These are phyloP conservation scores for Termitomyces sp. DNA, from an alignment of 768 basidiomycete genomes.

Conservation along the genomic window DNA sequence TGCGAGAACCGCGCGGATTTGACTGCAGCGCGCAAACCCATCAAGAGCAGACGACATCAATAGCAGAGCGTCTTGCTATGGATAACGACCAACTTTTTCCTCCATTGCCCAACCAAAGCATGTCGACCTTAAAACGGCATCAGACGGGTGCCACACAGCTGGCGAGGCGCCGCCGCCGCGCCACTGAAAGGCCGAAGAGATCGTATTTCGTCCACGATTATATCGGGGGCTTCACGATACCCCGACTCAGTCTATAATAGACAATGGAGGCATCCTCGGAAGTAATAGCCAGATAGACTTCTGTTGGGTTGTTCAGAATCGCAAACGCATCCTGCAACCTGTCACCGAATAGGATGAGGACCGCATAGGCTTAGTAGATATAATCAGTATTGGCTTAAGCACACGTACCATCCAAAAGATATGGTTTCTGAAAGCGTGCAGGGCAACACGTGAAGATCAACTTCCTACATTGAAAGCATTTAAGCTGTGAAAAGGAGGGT, in stretches of 20 bases:
- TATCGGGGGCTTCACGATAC: conserved; percentile 69
- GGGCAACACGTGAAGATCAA: conserved; percentile 50
- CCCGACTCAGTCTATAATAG: conserved; percentile 76
- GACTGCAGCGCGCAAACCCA: not conserved
- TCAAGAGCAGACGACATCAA: not conserved
- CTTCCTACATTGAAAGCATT: conserved; percentile 28
- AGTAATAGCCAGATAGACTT: conserved; percentile 66
- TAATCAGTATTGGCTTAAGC: not conserved
- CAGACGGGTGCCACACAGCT: not conserved
- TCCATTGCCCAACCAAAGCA: not conserved
- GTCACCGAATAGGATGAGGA: not conserved
- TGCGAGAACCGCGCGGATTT: not conserved
- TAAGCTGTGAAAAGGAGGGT: not conserved
- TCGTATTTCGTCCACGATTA: conserved; percentile 19
- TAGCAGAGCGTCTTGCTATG: not conserved
- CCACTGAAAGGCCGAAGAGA: not conserved
- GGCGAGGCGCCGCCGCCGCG: too few species aligned
- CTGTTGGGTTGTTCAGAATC: conserved; percentile 38
- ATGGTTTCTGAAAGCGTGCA: conserved; percentile 64
- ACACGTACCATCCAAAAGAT: conserved; percentile 53
- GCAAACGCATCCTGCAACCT: conserved; percentile 60
- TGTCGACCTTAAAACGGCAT: not conserved
- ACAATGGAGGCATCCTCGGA: conserved; percentile 79
- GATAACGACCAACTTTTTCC: not conserved
- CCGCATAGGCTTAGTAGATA: not conserved